Conservation (phyloP, 768 basidiomycete genomes). For the Trametes cubensis region DNA sequence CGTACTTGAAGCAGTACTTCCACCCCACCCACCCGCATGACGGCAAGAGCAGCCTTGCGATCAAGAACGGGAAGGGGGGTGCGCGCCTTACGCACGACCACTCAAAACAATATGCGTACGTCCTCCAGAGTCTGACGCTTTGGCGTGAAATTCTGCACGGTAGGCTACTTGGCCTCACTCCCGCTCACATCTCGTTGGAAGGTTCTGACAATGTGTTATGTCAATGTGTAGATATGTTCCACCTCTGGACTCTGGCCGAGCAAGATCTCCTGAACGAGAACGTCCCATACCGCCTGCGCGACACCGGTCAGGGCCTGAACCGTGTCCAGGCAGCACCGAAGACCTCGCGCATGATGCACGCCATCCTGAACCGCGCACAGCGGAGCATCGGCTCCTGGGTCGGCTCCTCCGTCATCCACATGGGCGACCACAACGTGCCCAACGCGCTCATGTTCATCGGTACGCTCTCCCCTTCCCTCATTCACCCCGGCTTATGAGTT, state of each 20-base stretch:
- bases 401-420: constrained; percentile 85
- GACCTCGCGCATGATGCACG: constrained; percentile 89
- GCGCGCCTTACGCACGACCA: constrained; percentile 85
- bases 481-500: not conserved
- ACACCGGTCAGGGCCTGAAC: constrained; percentile 90
- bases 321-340: constrained; percentile 86
- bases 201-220: not conserved
- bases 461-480: constrained; percentile 21
- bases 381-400: constrained; percentile 81
- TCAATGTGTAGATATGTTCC: constrained; percentile 76
- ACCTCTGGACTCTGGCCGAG: constrained; percentile 80
- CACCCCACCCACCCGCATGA: constrained; percentile 72
- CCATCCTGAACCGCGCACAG: constrained; percentile 82
- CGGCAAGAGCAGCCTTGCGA: constrained; percentile 68
- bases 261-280: constrained; percentile 79
- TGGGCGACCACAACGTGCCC: constrained; percentile 86
- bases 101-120: constrained; percentile 82
- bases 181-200: too few relatives aligned
- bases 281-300: constrained; percentile 76
- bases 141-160: constrained; percentile 88
- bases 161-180: constrained; percentile 33
- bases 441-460: constrained; percentile 87
- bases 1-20: constrained; percentile 74
- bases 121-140: constrained; percentile 81
- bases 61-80: constrained; percentile 78